Conservation (phyloP, 2,329 filamentous ascomycete genomes). For the Camillea tinctor region DNA sequence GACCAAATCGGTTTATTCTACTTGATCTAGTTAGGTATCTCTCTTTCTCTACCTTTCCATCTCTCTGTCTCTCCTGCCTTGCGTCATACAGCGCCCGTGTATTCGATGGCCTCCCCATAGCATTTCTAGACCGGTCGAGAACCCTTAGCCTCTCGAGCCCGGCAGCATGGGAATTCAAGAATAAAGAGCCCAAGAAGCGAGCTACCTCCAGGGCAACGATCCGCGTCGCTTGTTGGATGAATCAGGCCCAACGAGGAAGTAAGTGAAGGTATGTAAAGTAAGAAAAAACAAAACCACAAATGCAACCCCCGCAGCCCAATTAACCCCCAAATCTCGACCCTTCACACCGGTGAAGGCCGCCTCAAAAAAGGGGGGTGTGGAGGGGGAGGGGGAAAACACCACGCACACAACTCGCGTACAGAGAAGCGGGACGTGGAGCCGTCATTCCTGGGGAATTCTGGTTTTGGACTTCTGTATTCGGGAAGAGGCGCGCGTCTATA, state of each 20-base stretch:
- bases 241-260: background rate
- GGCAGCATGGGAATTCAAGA: background rate
- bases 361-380: background rate
- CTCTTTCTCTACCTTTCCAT: no score
- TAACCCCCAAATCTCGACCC: background rate
- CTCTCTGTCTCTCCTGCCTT: background rate
- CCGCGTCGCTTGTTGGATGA: background rate
- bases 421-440: background rate
- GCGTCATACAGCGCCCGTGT: background rate
- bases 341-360: background rate
- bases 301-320: background rate
- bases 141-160: background rate
- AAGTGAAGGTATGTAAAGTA: background rate
- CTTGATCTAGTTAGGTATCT: no score
- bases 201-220: background rate
- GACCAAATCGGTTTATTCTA: background rate
- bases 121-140: slow-evolving; percentile 1
- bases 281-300: background rate
- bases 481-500: no score
- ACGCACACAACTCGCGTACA: background rate
- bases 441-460: background rate
- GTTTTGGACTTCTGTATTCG: no score
- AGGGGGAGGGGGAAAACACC: no score
- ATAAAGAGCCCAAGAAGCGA: background rate
- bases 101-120: background rate